Evolutionary conservation across 1,284 basidiomycete genomes (phyloP).

Genomic region (Thelephora terrestris): DNA sequence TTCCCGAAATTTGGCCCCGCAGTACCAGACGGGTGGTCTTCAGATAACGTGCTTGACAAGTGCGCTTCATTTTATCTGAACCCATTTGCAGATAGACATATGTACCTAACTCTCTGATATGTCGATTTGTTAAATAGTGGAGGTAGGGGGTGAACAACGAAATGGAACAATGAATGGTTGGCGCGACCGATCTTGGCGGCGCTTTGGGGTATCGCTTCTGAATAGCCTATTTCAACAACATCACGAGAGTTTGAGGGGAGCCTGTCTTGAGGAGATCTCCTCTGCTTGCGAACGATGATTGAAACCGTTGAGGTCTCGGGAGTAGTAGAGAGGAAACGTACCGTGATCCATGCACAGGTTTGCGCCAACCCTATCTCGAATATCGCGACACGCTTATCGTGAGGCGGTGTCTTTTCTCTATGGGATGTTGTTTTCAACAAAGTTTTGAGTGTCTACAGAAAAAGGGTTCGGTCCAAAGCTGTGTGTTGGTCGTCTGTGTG

Average conservation of each 20-base stretch:
- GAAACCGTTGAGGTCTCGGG: conserved; percentile 1
- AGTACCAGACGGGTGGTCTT: background rate
- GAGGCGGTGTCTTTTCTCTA: conserved; percentile 34
- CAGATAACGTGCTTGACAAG: background rate
- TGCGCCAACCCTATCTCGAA: conserved; percentile 66
- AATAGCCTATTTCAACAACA: no score
- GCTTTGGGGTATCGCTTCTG: conserved; percentile 35
- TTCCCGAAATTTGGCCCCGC: conserved; percentile 1
- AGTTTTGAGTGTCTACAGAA: conserved; percentile 53
- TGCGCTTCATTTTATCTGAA: background rate
- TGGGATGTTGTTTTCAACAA: conserved; percentile 46
- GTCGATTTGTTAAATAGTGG: no score
- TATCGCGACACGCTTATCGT: conserved; percentile 32
- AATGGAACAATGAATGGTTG: no score
- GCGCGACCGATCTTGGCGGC: no score
- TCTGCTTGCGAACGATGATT: conserved; percentile 29
- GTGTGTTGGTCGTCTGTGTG: conserved; percentile 59
- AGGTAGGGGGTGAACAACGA: no score
- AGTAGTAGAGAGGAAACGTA: conserved; percentile 14
- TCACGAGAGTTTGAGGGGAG: no score
- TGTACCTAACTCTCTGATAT: no score
- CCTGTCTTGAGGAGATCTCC: no score
- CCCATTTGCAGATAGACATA: background rate
- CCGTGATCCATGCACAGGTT: conserved; percentile 78
- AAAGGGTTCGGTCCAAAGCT: conserved; percentile 47